These are phyloP conservation scores for Talaromyces trachyspermus DNA, from an alignment of 495 filamentous ascomycete genomes.

Conservation along the genomic window DNA sequence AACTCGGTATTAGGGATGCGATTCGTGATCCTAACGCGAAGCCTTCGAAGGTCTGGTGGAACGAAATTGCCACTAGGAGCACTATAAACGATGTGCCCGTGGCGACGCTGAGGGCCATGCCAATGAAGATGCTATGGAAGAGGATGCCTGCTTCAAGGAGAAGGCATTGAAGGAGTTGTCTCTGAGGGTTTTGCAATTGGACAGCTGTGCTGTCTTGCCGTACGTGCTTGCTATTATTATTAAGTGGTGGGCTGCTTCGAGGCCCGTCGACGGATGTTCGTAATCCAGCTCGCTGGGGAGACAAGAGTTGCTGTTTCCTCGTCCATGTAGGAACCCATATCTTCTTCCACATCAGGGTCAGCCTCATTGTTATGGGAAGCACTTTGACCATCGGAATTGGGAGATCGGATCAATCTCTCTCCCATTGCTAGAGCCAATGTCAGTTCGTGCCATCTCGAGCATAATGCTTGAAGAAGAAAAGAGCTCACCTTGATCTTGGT, in stretches of 20 bases:
- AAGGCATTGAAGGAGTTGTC: slow-evolving; percentile 68
- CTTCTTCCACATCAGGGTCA: slow-evolving; percentile 23
- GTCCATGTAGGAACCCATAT: slow-evolving; percentile 23
- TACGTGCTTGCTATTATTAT: neutral
- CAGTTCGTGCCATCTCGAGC: neutral
- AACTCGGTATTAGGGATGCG: slow-evolving; percentile 51
- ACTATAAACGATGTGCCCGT: slow-evolving; percentile 71
- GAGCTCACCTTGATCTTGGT: slow-evolving; percentile 5
- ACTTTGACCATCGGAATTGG: neutral
- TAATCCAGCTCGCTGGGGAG: neutral
- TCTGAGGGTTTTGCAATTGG: slow-evolving; percentile 36
- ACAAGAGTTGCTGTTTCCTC: slow-evolving; percentile 1
- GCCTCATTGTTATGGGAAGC: slow-evolving; percentile 19
- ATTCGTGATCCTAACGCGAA: slow-evolving; percentile 69
- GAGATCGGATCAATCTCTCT: slow-evolving; percentile 1
- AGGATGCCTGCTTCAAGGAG: slow-evolving; percentile 80
- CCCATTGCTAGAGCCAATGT: neutral
- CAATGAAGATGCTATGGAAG: slow-evolving; percentile 84
- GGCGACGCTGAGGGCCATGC: slow-evolving; percentile 81
- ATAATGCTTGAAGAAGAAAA: too few species aligned
- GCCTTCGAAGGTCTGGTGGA: slow-evolving; percentile 81
- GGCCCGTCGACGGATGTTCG: too few species aligned
- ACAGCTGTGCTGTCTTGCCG: neutral
- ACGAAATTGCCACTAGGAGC: slow-evolving; percentile 72
- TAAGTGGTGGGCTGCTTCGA: neutral